phyloP scores from a whole-genome alignment of 768 basidiomycete genomes.

The Rhizopogon vesiculosus region DNA sequence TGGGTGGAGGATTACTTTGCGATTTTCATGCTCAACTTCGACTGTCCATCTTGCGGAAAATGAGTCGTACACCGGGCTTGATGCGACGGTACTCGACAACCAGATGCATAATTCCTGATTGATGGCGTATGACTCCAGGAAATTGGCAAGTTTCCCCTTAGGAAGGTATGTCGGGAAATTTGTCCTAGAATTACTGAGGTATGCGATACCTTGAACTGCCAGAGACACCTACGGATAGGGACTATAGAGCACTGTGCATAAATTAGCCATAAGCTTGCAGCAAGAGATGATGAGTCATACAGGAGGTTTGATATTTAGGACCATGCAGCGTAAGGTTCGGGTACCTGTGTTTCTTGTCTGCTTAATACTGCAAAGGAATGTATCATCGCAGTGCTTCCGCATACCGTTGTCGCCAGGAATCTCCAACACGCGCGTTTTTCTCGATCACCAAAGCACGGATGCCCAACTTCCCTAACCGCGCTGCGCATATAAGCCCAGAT shows the following conservation, averaged over 20 bases:
- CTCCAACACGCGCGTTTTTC: slow-evolving; percentile 39
- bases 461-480: slow-evolving; percentile 49
- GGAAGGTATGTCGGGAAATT: not conserved
- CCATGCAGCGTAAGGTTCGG: slow-evolving; percentile 28
- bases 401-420: slow-evolving; percentile 50
- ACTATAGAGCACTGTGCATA: slow-evolving; percentile 36
- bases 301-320: slow-evolving; percentile 47
- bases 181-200: not conserved
- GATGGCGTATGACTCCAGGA: slow-evolving; percentile 53
- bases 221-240: slow-evolving; percentile 42
- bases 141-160: slow-evolving; percentile 44
- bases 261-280: not conserved
- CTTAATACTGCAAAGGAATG: slow-evolving; percentile 30
- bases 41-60: not conserved
- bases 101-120: slow-evolving; percentile 53
- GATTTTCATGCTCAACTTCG: not conserved
- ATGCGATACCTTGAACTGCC: slow-evolving; percentile 25
- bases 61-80: slow-evolving; percentile 11
- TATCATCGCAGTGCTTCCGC: slow-evolving; percentile 43
- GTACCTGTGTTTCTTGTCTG: not conserved
- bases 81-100: slow-evolving; percentile 37
- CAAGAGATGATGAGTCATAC: slow-evolving; percentile 17
- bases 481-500: slow-evolving; percentile 54
- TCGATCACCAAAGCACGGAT: slow-evolving; percentile 51
- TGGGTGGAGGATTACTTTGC: not conserved